Evolutionary conservation across 768 basidiomycete species (phyloP), one percentile per base, ranked within the genome.

Genomic region (Boletus coccyginus): DNA sequence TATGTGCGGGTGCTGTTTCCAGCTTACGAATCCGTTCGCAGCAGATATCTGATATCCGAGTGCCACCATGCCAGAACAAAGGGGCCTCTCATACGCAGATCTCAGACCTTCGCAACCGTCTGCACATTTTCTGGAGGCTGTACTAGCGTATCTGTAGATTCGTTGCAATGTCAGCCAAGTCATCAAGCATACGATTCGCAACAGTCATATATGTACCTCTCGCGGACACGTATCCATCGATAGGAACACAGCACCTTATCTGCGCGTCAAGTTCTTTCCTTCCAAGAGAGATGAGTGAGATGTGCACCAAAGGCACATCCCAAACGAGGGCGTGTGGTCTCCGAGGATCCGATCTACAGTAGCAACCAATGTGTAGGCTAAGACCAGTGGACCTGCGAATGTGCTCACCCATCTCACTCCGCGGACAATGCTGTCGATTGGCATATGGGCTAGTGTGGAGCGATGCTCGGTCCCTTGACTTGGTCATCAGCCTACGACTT

Each of bases 381-480:
- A 50, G 19, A 43, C 14, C 43, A 3, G 21, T 13, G 47, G 47
- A 57, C 43, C 19, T 40, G 39, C 56, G 14, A 16, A 14, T 12
- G 12, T n/a, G 24, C 24, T 35, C 36, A n/a, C 43, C 36, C 5
- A 5, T 21, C 17, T 13, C 35, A 19, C 53, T 21, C 55, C 53
- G 54, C 54, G 53, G 55, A 56, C 21, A 5, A 33, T n/a, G 16
- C 33, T 16, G 19, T 53, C 12, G 32, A 21, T 36, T 12, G 27
- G n/a, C 33, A 16, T 12, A 21, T 27, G 27, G 52, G 7, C 7
- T 29, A 2, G 52, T 35, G 16, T 16, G 47, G 33, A 31, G 55
- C 38, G 19, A 56, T 55, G 19, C 32, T 54, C 56, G 32, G 61
- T 58, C 48, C 52, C 61, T 63, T 50, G 51, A 11, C 13, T 52